Evolutionary conservation across 345 rosid species (phyloP), one percentile per base, ranked within the genome.

Genomic region (Salix caprea): DNA sequence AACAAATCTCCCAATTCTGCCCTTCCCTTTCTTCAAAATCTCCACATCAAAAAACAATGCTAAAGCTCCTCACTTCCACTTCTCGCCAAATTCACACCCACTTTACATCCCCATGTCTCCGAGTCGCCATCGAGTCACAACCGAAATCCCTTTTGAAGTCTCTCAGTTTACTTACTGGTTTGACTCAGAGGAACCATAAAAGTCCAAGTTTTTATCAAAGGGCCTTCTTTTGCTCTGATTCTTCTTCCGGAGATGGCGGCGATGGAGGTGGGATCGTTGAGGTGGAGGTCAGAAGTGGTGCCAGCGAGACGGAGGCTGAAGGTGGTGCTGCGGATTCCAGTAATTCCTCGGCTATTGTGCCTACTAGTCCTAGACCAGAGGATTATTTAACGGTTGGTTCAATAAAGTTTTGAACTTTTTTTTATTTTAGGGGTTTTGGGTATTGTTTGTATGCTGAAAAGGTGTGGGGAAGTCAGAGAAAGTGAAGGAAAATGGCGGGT

Each of bases 311-410:
- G 6, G 92, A 78, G 15, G 74, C 88, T 10, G 92, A 86, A 12
- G 56, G 28, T 13, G 66, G 50, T 12, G 85, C 69, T 4, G 65
- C 81, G 15, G 96, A 87, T 26, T 14, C 86, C n/a, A 91, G 90
- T 78, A 82, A 86, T 32, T 89, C 94, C 4, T 92, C 97, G 2
- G 98, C 98, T 39, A 92, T 96, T 46, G 94, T 96, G 46, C 79
- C 97, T 1, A 88, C 96, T 34, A 78, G 82, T 52, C 97, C 97
- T 44, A 86, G 92, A 37, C 98, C 91, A 0, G 98, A 96, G 78
- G 99, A 96, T 86, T 96, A 90, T 81, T 86, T 90, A 68, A 88
- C 93, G 92, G 99, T 96, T 70, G 30, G 91, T 75, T 36, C 18
- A 34, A 24, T 30, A 44, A 69, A 66, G 52, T 14, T 8, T 50